Conservation (phyloP, 441 rosid species). For the Pelargonium cotyledonis region DNA sequence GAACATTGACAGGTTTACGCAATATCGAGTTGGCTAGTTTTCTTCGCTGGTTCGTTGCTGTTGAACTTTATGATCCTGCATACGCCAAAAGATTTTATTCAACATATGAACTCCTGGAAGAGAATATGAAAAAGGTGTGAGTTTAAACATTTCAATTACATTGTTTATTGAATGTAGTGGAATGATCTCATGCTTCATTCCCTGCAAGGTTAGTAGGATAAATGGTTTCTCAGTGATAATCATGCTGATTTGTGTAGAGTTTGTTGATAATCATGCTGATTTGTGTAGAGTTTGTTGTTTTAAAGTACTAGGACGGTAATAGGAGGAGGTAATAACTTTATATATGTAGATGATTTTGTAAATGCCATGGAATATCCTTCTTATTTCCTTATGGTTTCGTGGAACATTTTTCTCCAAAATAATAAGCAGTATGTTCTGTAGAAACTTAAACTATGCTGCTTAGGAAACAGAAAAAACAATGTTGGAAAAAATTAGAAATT, state of each 20-base stretch:
- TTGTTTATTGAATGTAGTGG: no score
- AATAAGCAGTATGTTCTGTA: constrained; percentile 1
- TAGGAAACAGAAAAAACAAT: background rate
- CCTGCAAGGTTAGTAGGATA: no score
- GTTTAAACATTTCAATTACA: constrained; percentile 3
- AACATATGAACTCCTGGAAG: constrained; percentile 70
- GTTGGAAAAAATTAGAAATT: background rate
- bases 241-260: no score
- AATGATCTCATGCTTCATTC: no score
- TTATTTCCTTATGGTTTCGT: background rate
- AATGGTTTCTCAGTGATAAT: no score
- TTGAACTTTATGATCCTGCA: constrained; percentile 79
- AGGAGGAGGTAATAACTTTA: no score
- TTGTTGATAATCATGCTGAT: no score
- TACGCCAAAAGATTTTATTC: constrained; percentile 71
- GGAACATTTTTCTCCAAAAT: background rate
- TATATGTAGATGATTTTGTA: no score
- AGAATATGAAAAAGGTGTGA: constrained; percentile 68
- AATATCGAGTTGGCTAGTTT: constrained; percentile 93
- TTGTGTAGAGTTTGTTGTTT: no score
- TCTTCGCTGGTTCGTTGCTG: constrained; percentile 93
- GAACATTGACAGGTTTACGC: constrained; percentile 51
- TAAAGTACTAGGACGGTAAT: no score
- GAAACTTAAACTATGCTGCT: background rate
- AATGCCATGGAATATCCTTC: no score